These are phyloP conservation scores for Sphagnum fallax DNA, from an alignment of 228 moss, liverwort and hornwort genomes.

Conservation along the genomic window DNA sequence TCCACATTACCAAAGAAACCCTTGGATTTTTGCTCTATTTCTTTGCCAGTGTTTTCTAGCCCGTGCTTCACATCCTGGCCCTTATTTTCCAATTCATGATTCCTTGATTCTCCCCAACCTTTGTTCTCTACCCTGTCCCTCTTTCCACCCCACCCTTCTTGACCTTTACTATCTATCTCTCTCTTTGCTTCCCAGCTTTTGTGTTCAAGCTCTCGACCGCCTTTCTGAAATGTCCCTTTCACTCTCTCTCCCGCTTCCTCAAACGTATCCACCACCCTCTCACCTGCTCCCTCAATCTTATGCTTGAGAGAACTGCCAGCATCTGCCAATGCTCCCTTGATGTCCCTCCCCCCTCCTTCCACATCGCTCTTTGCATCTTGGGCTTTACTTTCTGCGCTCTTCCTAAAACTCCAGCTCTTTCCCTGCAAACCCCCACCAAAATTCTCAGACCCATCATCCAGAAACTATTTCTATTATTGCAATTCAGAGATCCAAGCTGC, in stretches of 20 bases:
- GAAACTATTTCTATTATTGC: too few relatives aligned
- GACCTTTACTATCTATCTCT: too few relatives aligned
- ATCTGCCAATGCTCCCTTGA: constrained; percentile 26
- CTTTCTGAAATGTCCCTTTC: constrained; percentile 25
- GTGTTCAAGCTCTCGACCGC: constrained; percentile 24
- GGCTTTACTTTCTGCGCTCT: constrained; percentile 8
- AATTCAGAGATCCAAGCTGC: too few relatives aligned
- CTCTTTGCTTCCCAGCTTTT: constrained; percentile 23
- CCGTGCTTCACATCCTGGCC: constrained; percentile 23
- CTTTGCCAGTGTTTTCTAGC: constrained; percentile 15
- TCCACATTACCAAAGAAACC: constrained; percentile 17
- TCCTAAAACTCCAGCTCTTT: constrained; percentile 9
- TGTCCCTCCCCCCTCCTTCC: constrained; percentile 3
- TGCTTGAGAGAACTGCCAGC: constrained; percentile 36
- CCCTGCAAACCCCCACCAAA: constrained; percentile 12
- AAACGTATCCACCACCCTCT: constrained; percentile 4
- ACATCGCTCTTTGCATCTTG: constrained; percentile 7
- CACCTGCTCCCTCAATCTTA: constrained; percentile 36
- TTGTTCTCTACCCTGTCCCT: too few relatives aligned
- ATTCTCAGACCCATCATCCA: too few relatives aligned
- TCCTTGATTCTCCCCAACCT: too few relatives aligned
- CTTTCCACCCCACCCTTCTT: too few relatives aligned
- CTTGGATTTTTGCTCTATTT: constrained; percentile 11
- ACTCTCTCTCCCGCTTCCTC: too few relatives aligned
- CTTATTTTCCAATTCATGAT: constrained; percentile 19